phyloP scores from a whole-genome alignment of 1,139 yeast species.

The Saccharomyces pastorianus region DNA sequence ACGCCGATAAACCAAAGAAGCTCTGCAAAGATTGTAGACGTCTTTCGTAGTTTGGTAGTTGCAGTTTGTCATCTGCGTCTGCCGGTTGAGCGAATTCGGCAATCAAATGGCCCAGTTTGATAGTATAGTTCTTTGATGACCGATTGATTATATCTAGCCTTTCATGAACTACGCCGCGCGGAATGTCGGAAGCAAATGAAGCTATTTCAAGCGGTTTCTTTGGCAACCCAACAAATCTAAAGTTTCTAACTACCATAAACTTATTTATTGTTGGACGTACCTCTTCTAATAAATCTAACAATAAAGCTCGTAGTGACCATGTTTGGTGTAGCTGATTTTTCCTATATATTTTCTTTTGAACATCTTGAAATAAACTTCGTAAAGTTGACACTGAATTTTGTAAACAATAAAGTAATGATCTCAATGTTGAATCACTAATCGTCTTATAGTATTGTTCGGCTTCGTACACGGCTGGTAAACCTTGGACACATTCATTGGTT shows the following conservation, averaged over 20 bases:
- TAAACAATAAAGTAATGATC: constrained; percentile 28
- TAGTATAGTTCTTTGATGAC: constrained; percentile 9
- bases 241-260: constrained; percentile 14
- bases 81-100: constrained; percentile 9
- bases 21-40: background rate
- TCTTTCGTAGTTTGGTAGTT: background rate
- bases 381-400: constrained; percentile 32
- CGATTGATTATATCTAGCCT: constrained; percentile 8
- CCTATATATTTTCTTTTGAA: constrained; percentile 18
- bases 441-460: constrained; percentile 17
- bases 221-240: constrained; percentile 16
- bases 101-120: constrained; percentile 16
- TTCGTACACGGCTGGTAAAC: constrained; percentile 15
- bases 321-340: background rate
- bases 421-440: constrained; percentile 24
- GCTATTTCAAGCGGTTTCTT: constrained; percentile 8
- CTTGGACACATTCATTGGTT: constrained; percentile 12
- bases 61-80: background rate
- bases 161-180: constrained; percentile 6
- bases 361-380: constrained; percentile 8
- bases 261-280: constrained; percentile 11
- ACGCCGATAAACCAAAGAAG: background rate
- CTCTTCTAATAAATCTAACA: constrained; percentile 6
- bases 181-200: constrained; percentile 11
- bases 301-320: background rate